Evolutionary conservation across 2,329 filamentous ascomycete genomes (phyloP).

Genomic region (Alternaria sp.): DNA sequence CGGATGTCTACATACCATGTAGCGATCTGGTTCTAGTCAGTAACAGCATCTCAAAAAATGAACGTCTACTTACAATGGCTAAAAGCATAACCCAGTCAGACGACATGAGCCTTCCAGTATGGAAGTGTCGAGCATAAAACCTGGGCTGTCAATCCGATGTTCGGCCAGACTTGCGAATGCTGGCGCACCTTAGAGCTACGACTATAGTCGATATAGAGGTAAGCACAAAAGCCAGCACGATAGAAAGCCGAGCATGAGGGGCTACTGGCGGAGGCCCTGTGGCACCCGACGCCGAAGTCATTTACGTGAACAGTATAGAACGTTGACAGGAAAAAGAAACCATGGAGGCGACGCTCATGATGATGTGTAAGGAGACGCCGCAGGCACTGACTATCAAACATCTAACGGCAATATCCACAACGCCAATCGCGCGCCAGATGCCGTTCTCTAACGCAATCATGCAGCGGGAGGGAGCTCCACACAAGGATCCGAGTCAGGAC

Average conservation of each 20-base stretch:
- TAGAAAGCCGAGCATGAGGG: slow-evolving; percentile 32
- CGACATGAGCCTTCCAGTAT: slow-evolving; percentile 36
- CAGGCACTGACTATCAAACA: slow-evolving; percentile 15
- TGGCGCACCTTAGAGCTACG: slow-evolving; percentile 38
- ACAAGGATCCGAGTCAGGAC: slow-evolving; percentile 30
- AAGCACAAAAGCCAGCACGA: slow-evolving; percentile 36
- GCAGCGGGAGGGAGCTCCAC: slow-evolving; percentile 14
- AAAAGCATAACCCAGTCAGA: slow-evolving; percentile 43
- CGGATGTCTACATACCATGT: slow-evolving; percentile 26
- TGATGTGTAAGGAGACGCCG: neutral
- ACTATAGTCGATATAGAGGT: slow-evolving; percentile 41
- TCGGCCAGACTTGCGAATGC: neutral
- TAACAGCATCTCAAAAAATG: neutral
- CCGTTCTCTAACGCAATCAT: slow-evolving; percentile 15
- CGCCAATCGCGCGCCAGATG: slow-evolving; percentile 10
- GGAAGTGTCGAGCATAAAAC: slow-evolving; percentile 41
- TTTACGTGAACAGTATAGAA: neutral
- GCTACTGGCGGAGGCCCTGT: slow-evolving; percentile 19
- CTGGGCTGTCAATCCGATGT: slow-evolving; percentile 17
- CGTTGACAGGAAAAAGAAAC: slow-evolving; percentile 6
- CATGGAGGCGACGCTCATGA: neutral
- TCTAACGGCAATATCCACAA: slow-evolving; percentile 6
- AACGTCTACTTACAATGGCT: slow-evolving; percentile 31
- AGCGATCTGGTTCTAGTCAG: slow-evolving; percentile 33
- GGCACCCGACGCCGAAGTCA: neutral